Conservation (phyloP, 2,329 filamentous ascomycete species). For the Geosmithia morbida region DNA sequence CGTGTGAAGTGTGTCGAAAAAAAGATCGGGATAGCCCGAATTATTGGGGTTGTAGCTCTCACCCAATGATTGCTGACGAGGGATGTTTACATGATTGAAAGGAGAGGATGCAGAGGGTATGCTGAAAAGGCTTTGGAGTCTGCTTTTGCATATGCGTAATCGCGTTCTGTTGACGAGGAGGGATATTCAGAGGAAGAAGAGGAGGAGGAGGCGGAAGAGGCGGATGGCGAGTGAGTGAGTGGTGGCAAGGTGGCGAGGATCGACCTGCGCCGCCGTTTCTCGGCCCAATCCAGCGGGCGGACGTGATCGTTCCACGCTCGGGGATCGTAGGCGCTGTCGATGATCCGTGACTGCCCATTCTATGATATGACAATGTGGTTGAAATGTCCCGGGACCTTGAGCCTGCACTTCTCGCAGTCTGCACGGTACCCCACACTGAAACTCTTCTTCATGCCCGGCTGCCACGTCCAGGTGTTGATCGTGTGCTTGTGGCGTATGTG, state of each 20-base stretch:
- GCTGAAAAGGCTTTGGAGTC: not conserved
- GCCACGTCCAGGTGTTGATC: constrained; percentile 43
- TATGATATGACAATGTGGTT: constrained; percentile 63
- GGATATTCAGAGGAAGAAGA: too few relatives aligned
- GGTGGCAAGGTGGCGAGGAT: not conserved
- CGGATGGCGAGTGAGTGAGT: not conserved
- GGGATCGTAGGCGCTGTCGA: constrained; percentile 7
- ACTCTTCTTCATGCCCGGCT: constrained; percentile 51
- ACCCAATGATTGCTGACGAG: not conserved
- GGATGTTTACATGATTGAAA: not conserved
- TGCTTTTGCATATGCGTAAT: not conserved
- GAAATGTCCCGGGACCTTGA: constrained; percentile 65
- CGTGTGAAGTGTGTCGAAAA: not conserved
- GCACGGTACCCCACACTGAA: constrained; percentile 68
- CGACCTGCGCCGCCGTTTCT: not conserved
- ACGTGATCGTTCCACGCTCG: not conserved
- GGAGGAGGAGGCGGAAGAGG: too few relatives aligned
- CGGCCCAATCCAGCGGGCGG: not conserved
- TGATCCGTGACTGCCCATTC: constrained; percentile 13
- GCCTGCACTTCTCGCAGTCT: constrained; percentile 65
- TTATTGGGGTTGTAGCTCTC: not conserved
- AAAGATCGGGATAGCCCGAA: not conserved
- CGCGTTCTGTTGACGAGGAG: not conserved
- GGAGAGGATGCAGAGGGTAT: not conserved
- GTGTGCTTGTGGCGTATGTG: constrained; percentile 46